Base-by-base conservation (phyloP, 495 filamentous ascomycete species). In the Aspergillus kassunensis region DNA sequence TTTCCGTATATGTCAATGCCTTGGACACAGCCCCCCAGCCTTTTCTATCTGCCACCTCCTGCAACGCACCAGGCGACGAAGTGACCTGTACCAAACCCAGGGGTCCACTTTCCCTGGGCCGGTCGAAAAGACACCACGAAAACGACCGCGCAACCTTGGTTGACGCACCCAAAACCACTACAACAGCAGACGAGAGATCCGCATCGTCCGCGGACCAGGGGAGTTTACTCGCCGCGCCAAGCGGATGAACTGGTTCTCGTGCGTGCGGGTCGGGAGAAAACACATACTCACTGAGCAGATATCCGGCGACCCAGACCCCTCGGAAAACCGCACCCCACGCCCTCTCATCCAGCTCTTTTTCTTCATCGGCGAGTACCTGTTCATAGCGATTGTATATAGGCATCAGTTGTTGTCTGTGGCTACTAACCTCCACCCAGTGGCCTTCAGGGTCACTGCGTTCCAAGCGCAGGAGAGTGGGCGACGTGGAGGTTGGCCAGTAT, bases 101-200 rank as follows among this genome's bases (percentile, higher is more conserved):
- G 1, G 69, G 65, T 0, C 45, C 57, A 10, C 12, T 21, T 16
- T 19, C 37, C 8, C 15, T 43, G 6, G 51, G 20, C 25, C 60
- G 44, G 0, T 48, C 36, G 15, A 60, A 41, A 9, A 64, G 16
- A 34, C 67, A 58, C 31, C 71, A 64, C 6, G 75, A 66, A 55
- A 79, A 72, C 0, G 62, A 44, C 10, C 74, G 60, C 0, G 65
- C 79, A 18, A 74, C 77, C 60, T 82, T 82, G 1, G 73, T 72
- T 16, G 75, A 79, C 13, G 76, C 68, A 10, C 68, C 69, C 37
- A 81, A 64, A 31, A 54, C 57, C 12, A 81, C 44, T 8, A 81
- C 56, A 2, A 67, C 50, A 0, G 60, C 61, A 24, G 63, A 60
- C 2, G 70, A 61, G 0, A 84, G 51, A 49, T 79, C 68, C 5